These are phyloP conservation scores for Anaeromyces robustus DNA, from an alignment of 192 early-diverging fungal species.

Conservation along the genomic window DNA sequence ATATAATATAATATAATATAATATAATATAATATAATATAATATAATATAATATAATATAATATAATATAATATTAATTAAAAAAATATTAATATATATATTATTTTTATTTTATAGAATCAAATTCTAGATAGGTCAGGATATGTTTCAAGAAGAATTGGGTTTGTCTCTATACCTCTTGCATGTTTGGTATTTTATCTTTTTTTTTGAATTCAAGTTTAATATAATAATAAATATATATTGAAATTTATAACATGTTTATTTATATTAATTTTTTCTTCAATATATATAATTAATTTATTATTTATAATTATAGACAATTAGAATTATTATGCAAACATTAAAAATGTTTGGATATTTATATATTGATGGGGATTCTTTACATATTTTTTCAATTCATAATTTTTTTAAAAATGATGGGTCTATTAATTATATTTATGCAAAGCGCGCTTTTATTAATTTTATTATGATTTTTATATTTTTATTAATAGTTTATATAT, in stretches of 20 bases:
- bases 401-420: neutral
- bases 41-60: too few relatives aligned
- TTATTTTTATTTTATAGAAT: neutral
- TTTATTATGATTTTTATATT: neutral
- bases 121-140: neutral
- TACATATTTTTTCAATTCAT: neutral
- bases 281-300: too few relatives aligned
- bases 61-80: too few relatives aligned
- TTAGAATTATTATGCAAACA: neutral
- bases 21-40: too few relatives aligned
- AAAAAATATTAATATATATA: too few relatives aligned
- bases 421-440: neutral
- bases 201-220: too few relatives aligned
- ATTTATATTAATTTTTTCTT: too few relatives aligned
- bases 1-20: too few relatives aligned
- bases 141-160: neutral
- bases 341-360: neutral
- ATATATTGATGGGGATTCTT: neutral
- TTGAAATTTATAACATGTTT: too few relatives aligned
- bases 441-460: neutral
- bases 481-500: neutral
- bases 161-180: neutral
- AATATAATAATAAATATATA: too few relatives aligned
- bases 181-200: neutral
- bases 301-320: neutral